phyloP scores from a whole-genome alignment of 2,329 filamentous ascomycete genomes.

The Leptographium lundbergii region DNA sequence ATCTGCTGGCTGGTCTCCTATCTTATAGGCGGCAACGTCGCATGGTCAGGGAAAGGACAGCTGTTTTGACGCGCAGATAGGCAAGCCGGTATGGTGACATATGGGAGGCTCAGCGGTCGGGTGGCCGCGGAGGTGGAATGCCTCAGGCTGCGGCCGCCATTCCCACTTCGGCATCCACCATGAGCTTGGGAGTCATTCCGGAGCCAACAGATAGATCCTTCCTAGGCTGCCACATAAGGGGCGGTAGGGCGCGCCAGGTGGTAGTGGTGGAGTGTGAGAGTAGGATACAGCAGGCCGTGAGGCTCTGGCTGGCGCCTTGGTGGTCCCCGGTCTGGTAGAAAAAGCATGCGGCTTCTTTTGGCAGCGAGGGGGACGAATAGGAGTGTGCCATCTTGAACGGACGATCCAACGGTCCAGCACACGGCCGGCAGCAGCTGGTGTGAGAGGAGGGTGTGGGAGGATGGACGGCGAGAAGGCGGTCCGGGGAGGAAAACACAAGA shows the following conservation, averaged over 20 bases:
- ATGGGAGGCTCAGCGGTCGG: neutral
- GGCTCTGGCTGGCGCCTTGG: neutral
- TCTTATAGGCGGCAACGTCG: neutral
- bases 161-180: neutral
- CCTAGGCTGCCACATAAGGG: neutral
- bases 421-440: neutral
- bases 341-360: neutral
- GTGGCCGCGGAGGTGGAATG: neutral
- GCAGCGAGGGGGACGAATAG: neutral
- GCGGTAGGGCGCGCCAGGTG: neutral
- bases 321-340: neutral
- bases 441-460: neutral
- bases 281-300: neutral
- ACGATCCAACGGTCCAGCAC: neutral
- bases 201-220: neutral
- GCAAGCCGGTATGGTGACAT: neutral
- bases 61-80: neutral
- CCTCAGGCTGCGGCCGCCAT: neutral
- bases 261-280: neutral
- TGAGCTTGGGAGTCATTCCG: neutral
- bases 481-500: neutral
- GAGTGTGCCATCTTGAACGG: neutral
- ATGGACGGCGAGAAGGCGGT: neutral
- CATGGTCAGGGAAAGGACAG: neutral
- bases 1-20: neutral